Conservation (phyloP, 768 basidiomycete genomes). For the Suillus alpinus region DNA sequence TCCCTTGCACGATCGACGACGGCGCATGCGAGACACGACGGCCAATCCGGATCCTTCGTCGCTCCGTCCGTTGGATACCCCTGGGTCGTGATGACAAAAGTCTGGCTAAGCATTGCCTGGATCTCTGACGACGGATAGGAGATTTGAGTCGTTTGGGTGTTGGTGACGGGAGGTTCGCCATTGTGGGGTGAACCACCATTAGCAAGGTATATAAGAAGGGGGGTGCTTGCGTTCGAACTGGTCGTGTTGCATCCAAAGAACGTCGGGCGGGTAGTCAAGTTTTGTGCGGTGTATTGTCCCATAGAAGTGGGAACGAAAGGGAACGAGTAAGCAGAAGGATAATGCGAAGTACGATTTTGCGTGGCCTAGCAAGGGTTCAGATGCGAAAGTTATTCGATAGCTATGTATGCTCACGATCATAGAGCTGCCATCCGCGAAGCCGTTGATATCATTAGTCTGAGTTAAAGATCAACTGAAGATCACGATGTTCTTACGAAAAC, state of each 20-base stretch:
- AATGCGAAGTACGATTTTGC: conserved; percentile 38
- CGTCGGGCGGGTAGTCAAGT: conserved; percentile 36
- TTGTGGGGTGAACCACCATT: conserved; percentile 46
- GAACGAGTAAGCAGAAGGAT: conserved; percentile 33
- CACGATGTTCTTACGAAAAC: conserved; percentile 6
- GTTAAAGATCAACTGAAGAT: background rate
- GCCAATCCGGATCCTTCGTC: conserved; percentile 40
- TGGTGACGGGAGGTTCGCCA: conserved; percentile 37
- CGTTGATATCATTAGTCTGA: conserved; percentile 15
- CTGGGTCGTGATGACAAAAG: conserved; percentile 41
- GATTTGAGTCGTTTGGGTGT: conserved; percentile 39
- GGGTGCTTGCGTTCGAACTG: conserved; percentile 30
- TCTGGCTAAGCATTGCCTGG: conserved; percentile 45
- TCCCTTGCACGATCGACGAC: conserved; percentile 45
- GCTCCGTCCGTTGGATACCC: conserved; percentile 31
- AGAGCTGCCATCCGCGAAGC: conserved; percentile 23
- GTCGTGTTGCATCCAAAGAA: conserved; percentile 45
- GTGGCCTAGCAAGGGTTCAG: conserved; percentile 15
- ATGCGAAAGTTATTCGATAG: background rate
- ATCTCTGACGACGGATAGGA: conserved; percentile 36
- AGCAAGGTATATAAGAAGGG: conserved; percentile 58
- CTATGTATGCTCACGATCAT: conserved; percentile 20
- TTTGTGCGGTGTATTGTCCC: conserved; percentile 32
- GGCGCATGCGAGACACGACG: conserved; percentile 50
- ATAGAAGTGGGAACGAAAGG: conserved; percentile 27